Conservation (phyloP, 352 stramenopile genomes). For the Phytophthora aleatoria region DNA sequence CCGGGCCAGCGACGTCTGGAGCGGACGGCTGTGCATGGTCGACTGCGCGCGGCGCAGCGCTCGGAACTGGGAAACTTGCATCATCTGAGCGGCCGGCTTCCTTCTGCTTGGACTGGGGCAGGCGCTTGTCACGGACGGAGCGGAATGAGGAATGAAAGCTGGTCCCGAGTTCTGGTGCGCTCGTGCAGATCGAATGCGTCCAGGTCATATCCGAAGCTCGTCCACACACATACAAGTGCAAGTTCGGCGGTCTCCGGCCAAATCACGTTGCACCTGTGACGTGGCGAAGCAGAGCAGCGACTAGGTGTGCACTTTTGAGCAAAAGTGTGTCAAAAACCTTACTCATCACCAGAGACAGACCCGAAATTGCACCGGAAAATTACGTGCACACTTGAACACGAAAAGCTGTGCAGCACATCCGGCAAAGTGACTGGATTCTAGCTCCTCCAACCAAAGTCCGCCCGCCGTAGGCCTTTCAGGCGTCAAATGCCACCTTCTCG, state of each 20-base stretch:
- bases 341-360: slow-evolving; percentile 21
- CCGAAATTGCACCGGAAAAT: slow-evolving; percentile 25
- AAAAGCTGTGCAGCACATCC: slow-evolving; percentile 28
- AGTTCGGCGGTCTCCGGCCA: slow-evolving; percentile 26
- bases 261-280: slow-evolving; percentile 27
- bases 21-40: slow-evolving; percentile 26
- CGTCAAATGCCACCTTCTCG: not conserved
- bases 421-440: slow-evolving; percentile 12
- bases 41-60: slow-evolving; percentile 49
- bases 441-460: slow-evolving; percentile 9
- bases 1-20: slow-evolving; percentile 43
- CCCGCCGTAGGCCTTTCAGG: not conserved
- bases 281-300: slow-evolving; percentile 9
- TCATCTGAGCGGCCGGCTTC: slow-evolving; percentile 39
- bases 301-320: slow-evolving; percentile 23
- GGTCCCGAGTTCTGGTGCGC: not conserved
- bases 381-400: slow-evolving; percentile 20
- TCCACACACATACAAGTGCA: slow-evolving; percentile 13
- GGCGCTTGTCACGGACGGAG: slow-evolving; percentile 25
- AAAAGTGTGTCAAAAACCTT: not conserved
- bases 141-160: slow-evolving; percentile 31
- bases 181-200: not conserved
- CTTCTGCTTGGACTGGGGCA: slow-evolving; percentile 19
- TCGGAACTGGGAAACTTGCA: slow-evolving; percentile 68
- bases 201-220: not conserved